Evolutionary conservation across 1,139 yeast genomes (phyloP).

Genomic region (Yamadazyma atmosphaerica): DNA sequence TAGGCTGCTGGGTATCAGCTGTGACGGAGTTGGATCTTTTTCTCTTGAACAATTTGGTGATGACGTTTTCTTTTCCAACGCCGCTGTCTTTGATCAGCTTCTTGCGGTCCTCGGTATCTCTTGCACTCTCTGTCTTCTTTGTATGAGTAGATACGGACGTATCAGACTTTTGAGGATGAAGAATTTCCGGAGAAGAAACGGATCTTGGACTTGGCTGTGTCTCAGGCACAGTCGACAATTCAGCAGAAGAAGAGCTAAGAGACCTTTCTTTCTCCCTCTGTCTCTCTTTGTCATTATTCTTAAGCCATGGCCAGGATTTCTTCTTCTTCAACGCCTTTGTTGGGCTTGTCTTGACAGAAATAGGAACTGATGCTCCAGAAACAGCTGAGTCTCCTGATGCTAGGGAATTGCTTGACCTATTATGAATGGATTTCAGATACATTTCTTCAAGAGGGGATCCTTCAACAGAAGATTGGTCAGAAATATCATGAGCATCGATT

Average conservation of each 20-base stretch:
- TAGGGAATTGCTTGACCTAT: conserved; percentile 12
- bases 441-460: conserved; percentile 9
- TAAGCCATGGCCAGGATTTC: conserved; percentile 20
- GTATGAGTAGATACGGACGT: too few relatives aligned
- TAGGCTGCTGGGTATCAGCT: conserved; percentile 1
- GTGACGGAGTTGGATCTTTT: conserved; percentile 27
- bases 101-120: neutral
- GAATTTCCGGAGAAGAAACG: conserved; percentile 17
- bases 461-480: conserved; percentile 17
- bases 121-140: neutral
- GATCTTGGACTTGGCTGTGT: conserved; percentile 11
- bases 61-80: conserved; percentile 40
- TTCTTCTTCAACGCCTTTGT: conserved; percentile 15
- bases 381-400: conserved; percentile 12
- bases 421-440: conserved; percentile 4
- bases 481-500: conserved; percentile 16
- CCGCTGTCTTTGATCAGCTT: neutral
- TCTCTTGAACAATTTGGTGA: conserved; percentile 46
- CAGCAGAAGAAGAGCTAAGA: conserved; percentile 16
- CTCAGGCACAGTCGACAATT: conserved; percentile 14
- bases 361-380: conserved; percentile 6
- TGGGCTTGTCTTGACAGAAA: conserved; percentile 8
- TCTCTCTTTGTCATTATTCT: conserved; percentile 7
- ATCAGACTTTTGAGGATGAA: conserved; percentile 5
- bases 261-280: conserved; percentile 12